Conservation (phyloP, 2,329 filamentous ascomycete genomes). For the Cadophora luteo-olivacea region DNA sequence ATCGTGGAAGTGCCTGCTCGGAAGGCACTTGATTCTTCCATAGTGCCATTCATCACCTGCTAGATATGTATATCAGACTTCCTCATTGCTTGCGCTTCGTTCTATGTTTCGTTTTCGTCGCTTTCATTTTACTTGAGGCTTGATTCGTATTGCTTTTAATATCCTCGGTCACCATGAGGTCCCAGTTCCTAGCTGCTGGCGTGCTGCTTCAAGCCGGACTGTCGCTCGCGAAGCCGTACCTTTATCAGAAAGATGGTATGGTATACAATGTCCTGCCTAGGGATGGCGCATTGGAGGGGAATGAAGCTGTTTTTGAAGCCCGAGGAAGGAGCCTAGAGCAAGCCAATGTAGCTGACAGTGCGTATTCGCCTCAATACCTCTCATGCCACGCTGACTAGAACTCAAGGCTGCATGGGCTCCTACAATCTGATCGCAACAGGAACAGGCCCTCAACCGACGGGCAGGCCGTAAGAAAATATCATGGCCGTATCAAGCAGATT, state of each 20-base stretch:
- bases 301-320: slow-evolving; percentile 2
- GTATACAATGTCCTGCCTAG: slow-evolving; percentile 9
- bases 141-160: neutral
- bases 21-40: neutral
- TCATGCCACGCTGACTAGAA: neutral
- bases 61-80: slow-evolving; percentile 9
- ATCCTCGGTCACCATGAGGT: slow-evolving; percentile 3
- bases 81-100: neutral
- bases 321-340: neutral
- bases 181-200: neutral
- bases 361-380: neutral
- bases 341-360: neutral
- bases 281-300: neutral
- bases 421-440: slow-evolving; percentile 16
- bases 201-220: slow-evolving; percentile 14
- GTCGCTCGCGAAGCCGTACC: slow-evolving; percentile 16
- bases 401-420: slow-evolving; percentile 15
- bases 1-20: neutral
- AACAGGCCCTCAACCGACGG: slow-evolving; percentile 8
- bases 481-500: neutral
- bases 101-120: neutral
- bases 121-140: slow-evolving; percentile 6
- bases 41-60: slow-evolving; percentile 8
- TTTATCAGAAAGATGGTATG: slow-evolving; percentile 20
- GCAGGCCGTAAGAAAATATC: slow-evolving; percentile 18